Percentiles rank a stretch among this genome's conserved stretches.
These are phyloP conservation scores for Oxytropis ochrocephala DNA, from an alignment of 306 rosid species.

Conservation along the genomic window DNA sequence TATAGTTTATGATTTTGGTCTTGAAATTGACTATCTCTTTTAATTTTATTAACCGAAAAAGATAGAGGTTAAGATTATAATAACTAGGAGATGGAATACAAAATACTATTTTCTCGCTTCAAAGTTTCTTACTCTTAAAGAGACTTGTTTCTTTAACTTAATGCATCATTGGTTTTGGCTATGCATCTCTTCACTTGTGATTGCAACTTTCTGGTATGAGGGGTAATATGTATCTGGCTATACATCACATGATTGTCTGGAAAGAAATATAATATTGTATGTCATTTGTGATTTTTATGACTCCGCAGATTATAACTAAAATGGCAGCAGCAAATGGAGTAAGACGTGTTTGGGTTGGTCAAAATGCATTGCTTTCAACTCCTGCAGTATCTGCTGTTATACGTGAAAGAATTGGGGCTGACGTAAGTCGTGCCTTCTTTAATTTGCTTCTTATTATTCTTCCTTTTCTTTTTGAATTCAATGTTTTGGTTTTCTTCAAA, in stretches of 20 bases:
- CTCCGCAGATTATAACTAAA: conserved; percentile 73
- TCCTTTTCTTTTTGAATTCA: not conserved
- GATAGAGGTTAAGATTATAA: not conserved
- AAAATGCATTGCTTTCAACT: conserved; percentile 93
- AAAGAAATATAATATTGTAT: not conserved
- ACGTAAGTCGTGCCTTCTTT: conserved; percentile 49
- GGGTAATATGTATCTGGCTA: not conserved
- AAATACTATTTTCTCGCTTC: not conserved
- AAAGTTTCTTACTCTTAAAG: not conserved
- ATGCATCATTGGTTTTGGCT: not conserved
- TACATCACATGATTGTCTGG: not conserved
- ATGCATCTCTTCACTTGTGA: not conserved
- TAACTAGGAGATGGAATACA: not conserved
- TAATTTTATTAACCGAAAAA: not conserved
- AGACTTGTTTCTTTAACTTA: conserved; percentile 7
- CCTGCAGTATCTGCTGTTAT: conserved; percentile 98
- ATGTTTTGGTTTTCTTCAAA: not conserved
- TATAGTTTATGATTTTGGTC: not conserved
- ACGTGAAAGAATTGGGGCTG: conserved; percentile 86
- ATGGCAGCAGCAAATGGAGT: conserved; percentile 96
- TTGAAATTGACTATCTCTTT: not conserved
- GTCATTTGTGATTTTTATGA: conserved; percentile 1
- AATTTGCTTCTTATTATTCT: not conserved
- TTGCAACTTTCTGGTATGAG: not conserved
- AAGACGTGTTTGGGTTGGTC: conserved; percentile 89